Evolutionary conservation across 2,329 filamentous ascomycete species (phyloP).

Genomic region (Clarireedia homoeocarpa): DNA sequence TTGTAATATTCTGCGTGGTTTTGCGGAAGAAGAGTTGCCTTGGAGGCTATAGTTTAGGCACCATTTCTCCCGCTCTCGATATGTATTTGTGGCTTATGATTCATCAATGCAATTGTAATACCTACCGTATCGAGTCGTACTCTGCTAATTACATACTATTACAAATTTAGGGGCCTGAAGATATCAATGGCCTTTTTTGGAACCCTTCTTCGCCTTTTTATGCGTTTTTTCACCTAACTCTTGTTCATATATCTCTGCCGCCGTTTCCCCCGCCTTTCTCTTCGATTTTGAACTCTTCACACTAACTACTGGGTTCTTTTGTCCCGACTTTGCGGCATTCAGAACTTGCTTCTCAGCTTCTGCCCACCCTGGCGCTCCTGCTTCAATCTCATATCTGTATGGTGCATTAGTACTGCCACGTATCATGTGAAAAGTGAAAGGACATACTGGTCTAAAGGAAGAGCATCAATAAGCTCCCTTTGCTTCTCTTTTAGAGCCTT

Average conservation of each 20-base stretch:
- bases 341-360: constrained; percentile 70
- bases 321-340: constrained; percentile 45
- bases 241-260: constrained; percentile 55
- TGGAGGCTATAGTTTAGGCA: background rate
- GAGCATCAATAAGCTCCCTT: constrained; percentile 78
- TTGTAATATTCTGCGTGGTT: background rate
- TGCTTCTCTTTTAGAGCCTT: constrained; percentile 69
- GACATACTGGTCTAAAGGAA: constrained; percentile 78
- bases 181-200: constrained; percentile 21
- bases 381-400: constrained; percentile 56
- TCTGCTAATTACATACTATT: background rate
- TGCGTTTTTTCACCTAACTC: constrained; percentile 45
- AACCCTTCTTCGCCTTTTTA: constrained; percentile 46
- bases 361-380: constrained; percentile 53
- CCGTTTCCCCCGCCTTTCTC: constrained; percentile 58
- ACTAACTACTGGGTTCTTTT: constrained; percentile 60
- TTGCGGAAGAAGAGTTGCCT: background rate
- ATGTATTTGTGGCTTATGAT: background rate
- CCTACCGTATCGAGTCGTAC: too few species aligned
- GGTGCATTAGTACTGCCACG: constrained; percentile 18
- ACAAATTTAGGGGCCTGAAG: background rate
- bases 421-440: constrained; percentile 1
- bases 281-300: constrained; percentile 73
- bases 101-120: too few species aligned
- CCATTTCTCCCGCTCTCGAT: background rate